Evolutionary conservation across 1,139 yeast species (phyloP), one percentile per base, ranked within the genome.

Genomic region (Williopsis jadinii): DNA sequence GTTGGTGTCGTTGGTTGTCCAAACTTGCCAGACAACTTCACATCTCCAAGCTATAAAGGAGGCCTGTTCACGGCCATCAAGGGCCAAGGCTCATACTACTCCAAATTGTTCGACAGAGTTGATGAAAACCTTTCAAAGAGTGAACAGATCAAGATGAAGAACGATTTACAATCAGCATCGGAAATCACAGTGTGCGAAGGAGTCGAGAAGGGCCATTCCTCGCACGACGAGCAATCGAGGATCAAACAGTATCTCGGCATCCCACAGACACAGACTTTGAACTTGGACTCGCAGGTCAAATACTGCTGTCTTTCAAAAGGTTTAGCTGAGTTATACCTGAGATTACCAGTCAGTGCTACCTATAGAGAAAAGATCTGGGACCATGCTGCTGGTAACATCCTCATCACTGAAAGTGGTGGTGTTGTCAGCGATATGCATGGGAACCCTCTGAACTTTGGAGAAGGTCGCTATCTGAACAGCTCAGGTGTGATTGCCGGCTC

Each of bases 301-400:
- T 92, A 92, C 66, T 90, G 97, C 65, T 78, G 90, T 13, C 72
- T 92, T 44, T 81, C 97, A 10, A 74, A 84, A 51, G 98, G 98
- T 34, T 83, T 84, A 47, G 97, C 97, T 4, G 97, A 92, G 57
- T 76, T 90, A 26, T 92, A 94, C 55, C 70, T 92, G 49, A 80
- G 99, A 52, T 68, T 94, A 45, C 98, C 99, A 11, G 77, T 82
- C 37, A 79, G 75, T 50, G 73, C 77, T 40, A 65, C 74, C 3
- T 92, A 90, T 61, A 76, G 86, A 55, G 99, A 92, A 60, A 92
- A 94, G 65, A 88, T 92, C 46, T 92, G 98, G 98, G 99, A 92
- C 62, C 99, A 92, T 61, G 97, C 97, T 24, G 95, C 97, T 2
- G 99, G 98, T 6, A 83, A 84, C 53, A 70, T 90, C 11, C 73